Percentiles rank a stretch among this genome's conserved stretches.
Conservation (phyloP, 257 asterid species). For the Salvia rosmarinus region DNA sequence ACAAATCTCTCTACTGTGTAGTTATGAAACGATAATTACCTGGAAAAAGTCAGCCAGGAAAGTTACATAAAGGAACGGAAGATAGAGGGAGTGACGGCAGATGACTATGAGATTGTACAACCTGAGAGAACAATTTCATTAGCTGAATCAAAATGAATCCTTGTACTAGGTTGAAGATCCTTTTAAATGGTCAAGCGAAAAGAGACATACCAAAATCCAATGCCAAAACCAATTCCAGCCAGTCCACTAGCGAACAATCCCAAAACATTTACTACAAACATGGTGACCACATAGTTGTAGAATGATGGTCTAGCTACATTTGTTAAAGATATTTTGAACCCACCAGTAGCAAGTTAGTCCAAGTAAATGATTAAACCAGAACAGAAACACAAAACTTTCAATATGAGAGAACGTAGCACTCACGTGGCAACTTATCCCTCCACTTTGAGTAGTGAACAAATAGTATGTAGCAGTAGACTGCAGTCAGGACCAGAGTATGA, state of each 20-base stretch:
- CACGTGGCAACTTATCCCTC: conserved; percentile 94
- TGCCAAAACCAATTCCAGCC: conserved; percentile 63
- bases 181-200: neutral
- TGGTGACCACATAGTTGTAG: conserved; percentile 78
- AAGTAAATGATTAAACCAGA: conserved; percentile 14
- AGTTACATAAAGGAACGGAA: conserved; percentile 64
- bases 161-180: neutral
- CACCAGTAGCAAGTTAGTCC: conserved; percentile 27
- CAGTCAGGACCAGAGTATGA: conserved; percentile 61
- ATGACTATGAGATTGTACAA: conserved; percentile 56
- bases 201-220: conserved; percentile 69
- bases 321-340: conserved; percentile 13
- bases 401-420: conserved; percentile 35
- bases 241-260: conserved; percentile 68
- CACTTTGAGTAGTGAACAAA: conserved; percentile 92
- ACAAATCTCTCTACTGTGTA: conserved; percentile 13
- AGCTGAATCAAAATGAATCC: conserved; percentile 24
- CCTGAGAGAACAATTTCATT: conserved; percentile 49
- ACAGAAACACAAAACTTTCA: neutral
- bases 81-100: conserved; percentile 77
- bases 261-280: conserved; percentile 57
- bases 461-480: conserved; percentile 74
- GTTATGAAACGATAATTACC: conserved; percentile 48
- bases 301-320: conserved; percentile 86
- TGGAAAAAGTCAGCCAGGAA: conserved; percentile 82